These are phyloP conservation scores for Pisolithus thermaeus DNA, from an alignment of 1,284 basidiomycete species.

Conservation along the genomic window DNA sequence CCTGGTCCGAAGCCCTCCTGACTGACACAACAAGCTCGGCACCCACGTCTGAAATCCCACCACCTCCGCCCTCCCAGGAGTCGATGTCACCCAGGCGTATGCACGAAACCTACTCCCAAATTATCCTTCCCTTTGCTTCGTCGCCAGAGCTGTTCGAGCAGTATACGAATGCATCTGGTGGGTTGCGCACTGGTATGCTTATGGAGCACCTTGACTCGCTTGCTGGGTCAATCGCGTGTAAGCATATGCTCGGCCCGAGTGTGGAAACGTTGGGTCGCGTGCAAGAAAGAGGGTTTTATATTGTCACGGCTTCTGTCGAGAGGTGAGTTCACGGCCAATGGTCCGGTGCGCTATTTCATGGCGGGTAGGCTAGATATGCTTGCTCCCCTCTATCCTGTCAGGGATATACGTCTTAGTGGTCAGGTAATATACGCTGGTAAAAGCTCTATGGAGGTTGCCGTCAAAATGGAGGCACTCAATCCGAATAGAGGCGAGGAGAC, in stretches of 20 bases:
- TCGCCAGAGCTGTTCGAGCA: constrained; percentile 54
- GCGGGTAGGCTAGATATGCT: constrained; percentile 57
- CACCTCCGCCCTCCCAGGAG: constrained; percentile 15
- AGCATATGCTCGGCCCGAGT: constrained; percentile 67
- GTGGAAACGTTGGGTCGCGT: constrained; percentile 48
- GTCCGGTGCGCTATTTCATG: neutral
- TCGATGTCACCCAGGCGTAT: constrained; percentile 46
- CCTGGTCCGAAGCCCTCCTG: constrained; percentile 57
- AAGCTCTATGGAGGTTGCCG: constrained; percentile 77
- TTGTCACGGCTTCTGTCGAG: constrained; percentile 80
- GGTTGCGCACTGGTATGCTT: constrained; percentile 64
- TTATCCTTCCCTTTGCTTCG: constrained; percentile 57
- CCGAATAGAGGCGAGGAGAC: constrained; percentile 47
- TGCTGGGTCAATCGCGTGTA: constrained; percentile 78
- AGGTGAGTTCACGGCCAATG: constrained; percentile 37
- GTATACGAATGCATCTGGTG: constrained; percentile 65
- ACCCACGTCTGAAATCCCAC: constrained; percentile 10
- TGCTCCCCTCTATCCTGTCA: constrained; percentile 46
- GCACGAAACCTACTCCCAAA: constrained; percentile 66
- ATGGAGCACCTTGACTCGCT: constrained; percentile 79
- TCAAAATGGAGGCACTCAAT: constrained; percentile 70
- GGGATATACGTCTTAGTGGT: constrained; percentile 70
- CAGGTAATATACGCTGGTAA: constrained; percentile 76
- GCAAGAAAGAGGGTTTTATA: constrained; percentile 64
- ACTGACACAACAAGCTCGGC: constrained; percentile 23